Conservation (phyloP, 2,329 filamentous ascomycete genomes). For the Kalmusia sp. region DNA sequence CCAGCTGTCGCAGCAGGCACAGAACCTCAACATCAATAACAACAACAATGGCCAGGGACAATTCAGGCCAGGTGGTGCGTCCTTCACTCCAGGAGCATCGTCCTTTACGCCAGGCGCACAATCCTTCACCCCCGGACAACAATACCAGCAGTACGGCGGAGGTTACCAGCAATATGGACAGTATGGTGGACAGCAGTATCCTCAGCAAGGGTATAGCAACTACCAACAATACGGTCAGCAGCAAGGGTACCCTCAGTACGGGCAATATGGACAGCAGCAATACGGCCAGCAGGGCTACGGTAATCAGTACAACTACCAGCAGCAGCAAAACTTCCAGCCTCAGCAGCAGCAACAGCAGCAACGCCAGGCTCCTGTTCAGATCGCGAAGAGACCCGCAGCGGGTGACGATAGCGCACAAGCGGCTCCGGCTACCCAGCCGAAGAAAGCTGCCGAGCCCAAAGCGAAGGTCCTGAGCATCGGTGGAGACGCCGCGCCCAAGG, state of each 20-base stretch:
- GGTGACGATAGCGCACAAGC: conserved; percentile 57
- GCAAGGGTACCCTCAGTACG: conserved; percentile 58
- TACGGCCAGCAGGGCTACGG: conserved; percentile 33
- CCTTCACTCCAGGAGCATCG: conserved; percentile 71
- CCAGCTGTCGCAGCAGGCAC: conserved; percentile 73
- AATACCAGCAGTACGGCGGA: conserved; percentile 62
- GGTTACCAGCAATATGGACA: conserved; percentile 36
- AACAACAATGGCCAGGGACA: conserved; percentile 44
- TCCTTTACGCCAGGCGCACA: conserved; percentile 77
- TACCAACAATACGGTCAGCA: conserved; percentile 57
- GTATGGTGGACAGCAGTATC: conserved; percentile 49
- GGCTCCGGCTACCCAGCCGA: conserved; percentile 51
- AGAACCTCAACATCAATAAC: conserved; percentile 37
- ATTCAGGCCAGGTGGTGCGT: conserved; percentile 29
- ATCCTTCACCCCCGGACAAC: conserved; percentile 75
- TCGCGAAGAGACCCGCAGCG: conserved; percentile 66
- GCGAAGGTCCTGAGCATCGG: conserved; percentile 71
- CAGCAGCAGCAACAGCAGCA: conserved; percentile 47
- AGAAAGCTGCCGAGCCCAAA: conserved; percentile 56
- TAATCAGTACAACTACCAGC: conserved; percentile 48
- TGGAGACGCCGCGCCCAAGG: conserved; percentile 61
- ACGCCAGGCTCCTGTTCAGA: conserved; percentile 62
- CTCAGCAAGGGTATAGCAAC: conserved; percentile 36
- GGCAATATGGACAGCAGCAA: conserved; percentile 52
- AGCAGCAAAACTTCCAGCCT: conserved; percentile 42